Percentiles rank a stretch among this genome's conserved stretches.
Conservation (phyloP, 179 eudicot genomes). For the Vitellaria paradoxa region DNA sequence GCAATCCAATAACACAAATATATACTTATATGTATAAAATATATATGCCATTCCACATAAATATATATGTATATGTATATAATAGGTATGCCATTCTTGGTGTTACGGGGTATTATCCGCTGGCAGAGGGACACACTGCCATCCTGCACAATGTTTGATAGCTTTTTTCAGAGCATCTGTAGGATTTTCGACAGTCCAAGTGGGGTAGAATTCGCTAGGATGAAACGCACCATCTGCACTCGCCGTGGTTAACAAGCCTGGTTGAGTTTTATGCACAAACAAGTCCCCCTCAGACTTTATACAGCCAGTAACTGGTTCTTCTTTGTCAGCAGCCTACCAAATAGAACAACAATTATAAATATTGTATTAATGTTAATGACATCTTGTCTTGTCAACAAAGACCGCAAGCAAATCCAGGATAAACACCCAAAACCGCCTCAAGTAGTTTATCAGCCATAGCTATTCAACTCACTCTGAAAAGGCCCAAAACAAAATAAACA, state of each 20-base stretch:
- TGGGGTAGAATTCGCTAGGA: constrained; percentile 51
- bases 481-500: not conserved
- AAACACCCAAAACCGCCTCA: not conserved
- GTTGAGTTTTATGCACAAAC: constrained; percentile 47
- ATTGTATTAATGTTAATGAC: too few species aligned
- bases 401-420: not conserved
- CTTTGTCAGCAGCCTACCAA: constrained; percentile 66
- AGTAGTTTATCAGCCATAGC: not conserved
- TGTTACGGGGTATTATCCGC: constrained; percentile 8
- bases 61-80: too few species aligned
- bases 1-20: too few species aligned
- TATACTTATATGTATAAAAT: too few species aligned
- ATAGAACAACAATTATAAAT: not conserved
- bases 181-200: constrained; percentile 66
- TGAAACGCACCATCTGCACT: constrained; percentile 41
- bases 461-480: constrained; percentile 1
- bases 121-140: constrained; percentile 49
- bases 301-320: constrained; percentile 47
- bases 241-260: constrained; percentile 33
- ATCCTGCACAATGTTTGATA: constrained; percentile 61
- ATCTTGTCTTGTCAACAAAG: not conserved
- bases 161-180: constrained; percentile 52
- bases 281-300: constrained; percentile 73
- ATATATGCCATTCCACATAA: too few species aligned
- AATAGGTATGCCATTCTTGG: too few species aligned